Conservation (phyloP, 768 basidiomycete species). For the Mycena pura region DNA sequence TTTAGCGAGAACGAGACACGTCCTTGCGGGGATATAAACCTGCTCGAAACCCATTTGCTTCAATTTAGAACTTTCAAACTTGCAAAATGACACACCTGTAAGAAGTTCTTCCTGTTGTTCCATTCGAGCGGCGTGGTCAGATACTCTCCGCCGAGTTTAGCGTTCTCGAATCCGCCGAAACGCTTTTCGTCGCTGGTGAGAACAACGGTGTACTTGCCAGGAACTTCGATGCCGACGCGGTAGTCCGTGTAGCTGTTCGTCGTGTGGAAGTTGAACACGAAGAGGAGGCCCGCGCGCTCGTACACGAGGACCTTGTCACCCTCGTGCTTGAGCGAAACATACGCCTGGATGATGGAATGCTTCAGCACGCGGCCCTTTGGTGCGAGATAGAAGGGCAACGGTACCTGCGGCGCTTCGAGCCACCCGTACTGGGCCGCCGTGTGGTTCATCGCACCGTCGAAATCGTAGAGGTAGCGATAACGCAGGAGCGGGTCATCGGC, state of each 20-base stretch:
- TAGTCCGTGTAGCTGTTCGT: conserved; percentile 92
- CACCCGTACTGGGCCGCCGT: conserved; percentile 83
- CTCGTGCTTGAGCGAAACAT: conserved; percentile 94
- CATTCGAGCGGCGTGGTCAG: conserved; percentile 88
- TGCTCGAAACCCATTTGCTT: conserved; percentile 32
- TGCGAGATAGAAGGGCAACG: conserved; percentile 21
- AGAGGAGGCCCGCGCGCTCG: conserved; percentile 92
- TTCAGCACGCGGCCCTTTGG: conserved; percentile 11
- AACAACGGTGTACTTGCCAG: conserved; percentile 85
- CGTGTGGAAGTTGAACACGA: conserved; percentile 97
- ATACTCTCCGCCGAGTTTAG: conserved; percentile 66
- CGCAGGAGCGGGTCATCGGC: conserved; percentile 85
- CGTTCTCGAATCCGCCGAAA: conserved; percentile 91
- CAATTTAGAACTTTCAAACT: background rate
- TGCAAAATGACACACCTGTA: conserved; percentile 63
- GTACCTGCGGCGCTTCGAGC: conserved; percentile 81
- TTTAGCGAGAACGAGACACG: conserved; percentile 71
- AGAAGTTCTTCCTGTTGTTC: conserved; percentile 91
- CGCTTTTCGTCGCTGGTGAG: conserved; percentile 85
- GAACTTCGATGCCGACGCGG: conserved; percentile 84
- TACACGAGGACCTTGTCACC: conserved; percentile 91
- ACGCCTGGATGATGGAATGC: conserved; percentile 59
- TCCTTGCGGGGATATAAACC: conserved; percentile 77
- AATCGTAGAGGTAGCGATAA: conserved; percentile 94
- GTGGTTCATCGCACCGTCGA: conserved; percentile 91